Percentiles rank a stretch among this genome's conserved stretches.
Evolutionary conservation across 2,329 filamentous ascomycete species (phyloP).

Genomic region (Bipolaris bicolor): DNA sequence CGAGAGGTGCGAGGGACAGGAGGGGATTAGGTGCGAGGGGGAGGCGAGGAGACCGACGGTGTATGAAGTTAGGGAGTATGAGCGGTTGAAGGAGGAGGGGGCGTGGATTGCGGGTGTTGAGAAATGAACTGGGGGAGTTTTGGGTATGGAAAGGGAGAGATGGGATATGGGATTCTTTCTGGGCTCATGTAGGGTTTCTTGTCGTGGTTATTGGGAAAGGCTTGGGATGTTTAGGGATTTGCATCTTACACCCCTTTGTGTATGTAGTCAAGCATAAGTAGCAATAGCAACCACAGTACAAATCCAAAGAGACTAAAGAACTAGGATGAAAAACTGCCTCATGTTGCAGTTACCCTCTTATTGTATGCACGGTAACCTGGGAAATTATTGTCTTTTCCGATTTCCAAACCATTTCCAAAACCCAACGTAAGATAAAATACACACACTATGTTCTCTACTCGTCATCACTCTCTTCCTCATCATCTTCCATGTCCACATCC

Average conservation of each 20-base stretch:
- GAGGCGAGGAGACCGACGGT: constrained; percentile 52
- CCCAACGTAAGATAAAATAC: neutral
- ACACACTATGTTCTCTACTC: constrained; percentile 12
- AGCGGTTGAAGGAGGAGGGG: constrained; percentile 24
- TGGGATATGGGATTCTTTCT: no score
- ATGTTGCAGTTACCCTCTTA: neutral
- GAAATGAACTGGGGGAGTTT: neutral
- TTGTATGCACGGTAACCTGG: neutral
- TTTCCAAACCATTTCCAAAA: neutral
- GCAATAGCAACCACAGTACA: no score
- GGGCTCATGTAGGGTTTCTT: no score
- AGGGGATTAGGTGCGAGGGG: constrained; percentile 55
- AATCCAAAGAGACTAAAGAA: no score
- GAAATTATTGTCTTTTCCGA: no score
- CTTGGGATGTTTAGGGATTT: no score
- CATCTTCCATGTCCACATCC: constrained; percentile 19
- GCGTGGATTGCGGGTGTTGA: constrained; percentile 1
- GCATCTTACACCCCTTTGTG: no score
- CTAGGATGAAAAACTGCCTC: no score
- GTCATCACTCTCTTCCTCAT: constrained; percentile 22
- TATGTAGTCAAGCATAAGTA: no score
- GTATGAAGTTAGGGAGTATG: constrained; percentile 33
- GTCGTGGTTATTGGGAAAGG: no score
- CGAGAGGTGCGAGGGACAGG: constrained; percentile 52
- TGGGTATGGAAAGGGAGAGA: no score